Evolutionary conservation across 108 stramenopile genomes (phyloP), one percentile per base, ranked within the genome.

Genomic region (Cyclotella kingstonii): DNA sequence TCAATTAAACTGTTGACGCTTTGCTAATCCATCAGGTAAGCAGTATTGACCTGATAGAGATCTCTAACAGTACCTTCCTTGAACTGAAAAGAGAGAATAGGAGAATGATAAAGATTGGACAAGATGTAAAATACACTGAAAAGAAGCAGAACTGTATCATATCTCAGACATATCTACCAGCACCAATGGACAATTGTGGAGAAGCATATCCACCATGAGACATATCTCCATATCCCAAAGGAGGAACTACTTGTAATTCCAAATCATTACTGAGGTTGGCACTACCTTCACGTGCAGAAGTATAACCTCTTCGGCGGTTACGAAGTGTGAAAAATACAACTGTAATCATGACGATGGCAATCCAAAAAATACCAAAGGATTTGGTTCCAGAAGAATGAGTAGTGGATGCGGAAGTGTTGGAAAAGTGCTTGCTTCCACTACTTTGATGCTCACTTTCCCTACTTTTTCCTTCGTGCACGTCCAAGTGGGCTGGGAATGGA

Each of bases 141-240:
- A n/a, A n/a, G n/a, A n/a, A n/a, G n/a, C n/a, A n/a, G n/a, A n/a
- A n/a, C n/a, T n/a, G n/a, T n/a, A n/a, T n/a, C n/a, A 5, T 4
- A 28, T 6, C 17, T 66, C 36, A 66, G 47, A 66, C 54, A 56
- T 56, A 66, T 19, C 36, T 56, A 5, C 65, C 65, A 56, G 22
- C 27, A 29, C n/a, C n/a, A n/a, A n/a, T n/a, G n/a, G 34, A 36
- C 6, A 62, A 27, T 14, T 25, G 26, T 7, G 65, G 65, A 1
- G 54, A 47, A 12, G 43, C 34, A 56, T 66, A 66, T 33, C 52
- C 51, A 28, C 65, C 45, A 26, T 30, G 52, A 0, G 27, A 21
- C 21, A 56, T 17, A 56, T 29, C 31, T 5, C 54, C 54, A 48
- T 66, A 54, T 12, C 46, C 38, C 10, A 30, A 45, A n/a, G 65